Conservation (phyloP, 2,329 filamentous ascomycete genomes). For the Xylariaceae sp. region DNA sequence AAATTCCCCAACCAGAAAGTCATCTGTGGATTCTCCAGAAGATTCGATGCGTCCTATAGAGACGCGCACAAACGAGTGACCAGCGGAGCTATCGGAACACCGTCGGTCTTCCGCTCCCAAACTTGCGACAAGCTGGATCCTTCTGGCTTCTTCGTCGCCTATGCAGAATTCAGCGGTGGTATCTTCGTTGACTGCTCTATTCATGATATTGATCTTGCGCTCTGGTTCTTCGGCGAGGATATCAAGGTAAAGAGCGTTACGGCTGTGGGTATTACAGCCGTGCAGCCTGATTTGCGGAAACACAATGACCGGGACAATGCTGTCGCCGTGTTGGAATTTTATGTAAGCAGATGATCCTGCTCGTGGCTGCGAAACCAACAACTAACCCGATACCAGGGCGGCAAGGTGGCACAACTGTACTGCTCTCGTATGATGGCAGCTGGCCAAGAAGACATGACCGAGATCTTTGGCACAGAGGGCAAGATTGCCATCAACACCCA, state of each 20-base stretch:
- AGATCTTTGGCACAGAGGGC: conserved; percentile 63
- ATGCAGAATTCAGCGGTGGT: conserved; percentile 61
- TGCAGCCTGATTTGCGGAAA: conserved; percentile 52
- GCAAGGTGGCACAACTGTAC: conserved; percentile 62
- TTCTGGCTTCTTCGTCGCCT: conserved; percentile 63
- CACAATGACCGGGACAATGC: conserved; percentile 60
- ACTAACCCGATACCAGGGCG: conserved; percentile 32
- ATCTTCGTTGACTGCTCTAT: conserved; percentile 69
- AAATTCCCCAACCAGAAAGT: conserved; percentile 57
- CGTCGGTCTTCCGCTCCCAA: conserved; percentile 58
- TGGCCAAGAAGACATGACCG: conserved; percentile 63
- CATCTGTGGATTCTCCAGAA: conserved; percentile 62
- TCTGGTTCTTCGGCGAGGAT: conserved; percentile 59
- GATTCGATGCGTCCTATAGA: conserved; percentile 63
- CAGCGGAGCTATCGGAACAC: conserved; percentile 52
- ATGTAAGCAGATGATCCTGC: too few species aligned
- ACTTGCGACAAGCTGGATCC: conserved; percentile 65
- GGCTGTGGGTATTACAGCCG: conserved; percentile 54
- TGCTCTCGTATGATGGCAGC: conserved; percentile 62
- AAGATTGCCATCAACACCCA: conserved; percentile 59
- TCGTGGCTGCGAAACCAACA: too few species aligned
- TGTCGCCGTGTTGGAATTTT: conserved; percentile 62
- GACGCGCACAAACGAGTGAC: conserved; percentile 51
- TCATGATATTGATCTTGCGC: conserved; percentile 63
- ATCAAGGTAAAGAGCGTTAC: conserved; percentile 50